phyloP scores from a whole-genome alignment of 192 early-diverging fungal genomes.

The Rhizoclosmatium globosum region DNA sequence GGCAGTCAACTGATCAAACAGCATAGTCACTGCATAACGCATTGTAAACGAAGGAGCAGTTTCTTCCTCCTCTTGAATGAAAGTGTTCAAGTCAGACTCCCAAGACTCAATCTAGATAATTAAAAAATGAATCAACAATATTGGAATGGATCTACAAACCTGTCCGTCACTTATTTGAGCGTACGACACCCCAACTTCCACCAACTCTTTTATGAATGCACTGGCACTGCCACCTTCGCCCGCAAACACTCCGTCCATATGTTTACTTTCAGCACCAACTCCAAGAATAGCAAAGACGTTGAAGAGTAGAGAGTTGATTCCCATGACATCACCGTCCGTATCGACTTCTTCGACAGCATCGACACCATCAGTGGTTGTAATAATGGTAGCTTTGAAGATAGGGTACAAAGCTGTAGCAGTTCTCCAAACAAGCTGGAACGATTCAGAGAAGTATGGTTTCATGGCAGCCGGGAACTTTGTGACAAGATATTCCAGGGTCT shows the following conservation, averaged over 20 bases:
- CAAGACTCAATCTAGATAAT: constrained; percentile 14
- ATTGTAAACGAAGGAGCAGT: constrained; percentile 30
- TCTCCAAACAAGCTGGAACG: constrained; percentile 11
- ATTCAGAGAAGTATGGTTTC: constrained; percentile 3
- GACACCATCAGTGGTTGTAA: constrained; percentile 3
- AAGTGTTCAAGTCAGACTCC: constrained; percentile 25
- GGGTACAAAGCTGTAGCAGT: constrained; percentile 18
- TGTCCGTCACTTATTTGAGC: constrained; percentile 28
- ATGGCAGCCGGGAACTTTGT: constrained; percentile 10
- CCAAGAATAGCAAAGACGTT: constrained; percentile 25
- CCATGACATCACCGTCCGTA: constrained; percentile 27
- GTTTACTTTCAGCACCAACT: constrained; percentile 16
- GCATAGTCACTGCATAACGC: constrained; percentile 27
- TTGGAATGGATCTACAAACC: neutral
- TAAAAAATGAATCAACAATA: neutral
- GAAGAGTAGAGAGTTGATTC: constrained; percentile 23
- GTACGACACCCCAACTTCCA: constrained; percentile 19
- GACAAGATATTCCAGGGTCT: constrained; percentile 25
- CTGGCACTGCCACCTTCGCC: neutral
- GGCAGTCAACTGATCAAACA: constrained; percentile 27
- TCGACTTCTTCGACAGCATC: constrained; percentile 30
- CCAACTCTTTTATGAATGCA: constrained; percentile 12
- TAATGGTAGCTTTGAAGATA: constrained; percentile 22
- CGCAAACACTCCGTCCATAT: constrained; percentile 7
- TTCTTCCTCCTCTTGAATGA: constrained; percentile 32